Conservation (phyloP, 176 grass and related monocot genomes). For the Ensete glaucum region DNA sequence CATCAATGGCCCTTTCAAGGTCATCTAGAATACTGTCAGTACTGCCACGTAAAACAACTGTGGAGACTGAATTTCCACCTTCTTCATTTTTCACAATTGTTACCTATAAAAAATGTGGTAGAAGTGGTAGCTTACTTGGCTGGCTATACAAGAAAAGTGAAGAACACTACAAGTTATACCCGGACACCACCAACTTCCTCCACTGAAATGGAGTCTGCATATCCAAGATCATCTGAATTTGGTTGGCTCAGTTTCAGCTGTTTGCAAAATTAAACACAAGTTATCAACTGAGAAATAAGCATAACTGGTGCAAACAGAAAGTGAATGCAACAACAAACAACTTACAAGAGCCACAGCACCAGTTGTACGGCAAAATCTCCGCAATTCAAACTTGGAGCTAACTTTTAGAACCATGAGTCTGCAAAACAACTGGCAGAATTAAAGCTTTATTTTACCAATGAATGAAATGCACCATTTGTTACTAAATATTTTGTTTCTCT, state of each 20-base stretch:
- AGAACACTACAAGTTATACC: slow-evolving; percentile 27
- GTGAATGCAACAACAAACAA: slow-evolving; percentile 11
- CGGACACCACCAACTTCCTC: slow-evolving; percentile 80
- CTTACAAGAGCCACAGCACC: slow-evolving; percentile 72
- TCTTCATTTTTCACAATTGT: slow-evolving; percentile 77
- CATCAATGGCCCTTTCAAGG: slow-evolving; percentile 93
- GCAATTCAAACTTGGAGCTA: slow-evolving; percentile 85
- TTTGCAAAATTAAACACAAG: background rate
- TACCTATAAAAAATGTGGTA: slow-evolving; percentile 31
- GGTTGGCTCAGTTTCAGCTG: slow-evolving; percentile 82
- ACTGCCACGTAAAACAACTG: slow-evolving; percentile 76
- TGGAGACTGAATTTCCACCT: slow-evolving; percentile 79
- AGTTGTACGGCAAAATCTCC: slow-evolving; percentile 88
- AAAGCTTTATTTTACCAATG: background rate
- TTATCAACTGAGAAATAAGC: background rate
- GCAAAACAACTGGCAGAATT: slow-evolving; percentile 18
- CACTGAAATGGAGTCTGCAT: slow-evolving; percentile 72
- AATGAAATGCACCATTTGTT: background rate
- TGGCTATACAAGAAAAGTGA: background rate
- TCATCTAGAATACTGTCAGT: slow-evolving; percentile 95
- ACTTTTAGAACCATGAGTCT: slow-evolving; percentile 94
- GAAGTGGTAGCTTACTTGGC: background rate
- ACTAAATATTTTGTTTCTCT: no score
- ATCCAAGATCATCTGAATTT: slow-evolving; percentile 74
- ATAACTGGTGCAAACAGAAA: background rate